Evolutionary conservation across 345 rosid genomes (phyloP), one percentile per base, ranked within the genome.

Genomic region (Eucalyptus regnans): DNA sequence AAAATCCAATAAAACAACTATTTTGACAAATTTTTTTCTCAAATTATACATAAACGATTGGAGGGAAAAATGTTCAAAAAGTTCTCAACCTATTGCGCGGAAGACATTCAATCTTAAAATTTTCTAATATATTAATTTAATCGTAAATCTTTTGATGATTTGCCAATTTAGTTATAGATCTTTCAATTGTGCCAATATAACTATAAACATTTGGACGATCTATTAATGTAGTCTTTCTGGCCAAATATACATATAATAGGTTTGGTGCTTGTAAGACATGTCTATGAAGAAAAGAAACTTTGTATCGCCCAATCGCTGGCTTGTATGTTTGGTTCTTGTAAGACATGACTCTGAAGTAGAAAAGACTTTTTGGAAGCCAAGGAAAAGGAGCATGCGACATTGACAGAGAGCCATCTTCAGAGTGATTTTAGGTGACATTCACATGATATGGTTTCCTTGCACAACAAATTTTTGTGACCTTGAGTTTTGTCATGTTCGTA

Each of bases 81-180:
- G 0, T 23, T 0, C 27, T 56, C 12, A 56, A 56, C 29, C 62
- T 56, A 56, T 22, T 23, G 29, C 2, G 13, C 0, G 1, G 6
- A 56, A 1, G 29, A 22, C 2, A 56, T 56, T 56, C 0, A 8
- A 1, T 56, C 0, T 56, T 56, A 9, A 56, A 9, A 23, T 0
- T 56, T 56, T 56, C 0, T 8, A 56, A 4, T 56, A 9, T 2
- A 0, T 20, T 3, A 56, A 56, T 56, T 22, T 56, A 22, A 1
- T 56, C 62, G 0, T 56, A 56, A 22, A 0, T 20, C 3, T 56
- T 56, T 56, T 9, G 6, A 56, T 22, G 1, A 56, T 56, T 56
- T 56, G 12, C 12, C 1, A 22, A 56, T 56, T 22, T 56, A 22
- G 0, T 56, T 5, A 56, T 56, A 1, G 29, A 56, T 56, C 0